phyloP scores from a whole-genome alignment of 2,329 filamentous ascomycete genomes.

The Aspergillus pseudotamarii region DNA sequence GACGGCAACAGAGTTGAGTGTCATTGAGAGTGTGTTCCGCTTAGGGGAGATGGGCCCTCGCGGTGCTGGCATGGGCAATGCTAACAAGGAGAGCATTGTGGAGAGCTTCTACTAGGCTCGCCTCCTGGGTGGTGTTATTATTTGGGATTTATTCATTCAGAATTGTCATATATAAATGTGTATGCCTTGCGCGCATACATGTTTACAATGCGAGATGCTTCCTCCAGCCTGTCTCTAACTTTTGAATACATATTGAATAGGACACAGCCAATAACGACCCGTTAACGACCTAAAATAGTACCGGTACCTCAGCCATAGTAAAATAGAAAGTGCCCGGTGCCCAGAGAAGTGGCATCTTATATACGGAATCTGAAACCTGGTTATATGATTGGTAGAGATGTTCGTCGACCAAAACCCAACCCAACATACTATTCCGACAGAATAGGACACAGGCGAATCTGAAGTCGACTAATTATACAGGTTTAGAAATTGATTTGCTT shows the following conservation, averaged over 20 bases:
- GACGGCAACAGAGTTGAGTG: slow-evolving; percentile 94
- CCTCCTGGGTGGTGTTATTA: neutral
- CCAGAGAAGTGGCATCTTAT: neutral
- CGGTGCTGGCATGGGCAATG: slow-evolving; percentile 58
- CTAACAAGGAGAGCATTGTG: slow-evolving; percentile 95
- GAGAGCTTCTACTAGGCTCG: slow-evolving; percentile 86
- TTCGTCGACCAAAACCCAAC: neutral
- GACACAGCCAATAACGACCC: neutral
- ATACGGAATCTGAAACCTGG: neutral
- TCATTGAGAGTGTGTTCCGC: slow-evolving; percentile 94
- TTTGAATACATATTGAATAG: neutral
- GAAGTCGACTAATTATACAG: neutral
- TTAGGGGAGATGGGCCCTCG: slow-evolving; percentile 76
- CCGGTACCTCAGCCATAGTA: neutral
- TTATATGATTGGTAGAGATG: neutral
- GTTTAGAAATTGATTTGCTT: neutral
- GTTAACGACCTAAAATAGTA: neutral
- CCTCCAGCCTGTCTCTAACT: neutral
- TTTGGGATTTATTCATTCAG: neutral
- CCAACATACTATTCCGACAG: neutral
- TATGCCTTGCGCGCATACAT: neutral
- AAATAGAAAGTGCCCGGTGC: neutral
- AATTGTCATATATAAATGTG: neutral
- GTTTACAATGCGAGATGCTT: neutral
- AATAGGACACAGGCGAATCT: neutral